A percentile compares a stretch with the other conserved stretches of the same genome.
These are phyloP conservation scores for Dillenia turbinata DNA, from an alignment of 164 flowering plant species.

Conservation along the genomic window DNA sequence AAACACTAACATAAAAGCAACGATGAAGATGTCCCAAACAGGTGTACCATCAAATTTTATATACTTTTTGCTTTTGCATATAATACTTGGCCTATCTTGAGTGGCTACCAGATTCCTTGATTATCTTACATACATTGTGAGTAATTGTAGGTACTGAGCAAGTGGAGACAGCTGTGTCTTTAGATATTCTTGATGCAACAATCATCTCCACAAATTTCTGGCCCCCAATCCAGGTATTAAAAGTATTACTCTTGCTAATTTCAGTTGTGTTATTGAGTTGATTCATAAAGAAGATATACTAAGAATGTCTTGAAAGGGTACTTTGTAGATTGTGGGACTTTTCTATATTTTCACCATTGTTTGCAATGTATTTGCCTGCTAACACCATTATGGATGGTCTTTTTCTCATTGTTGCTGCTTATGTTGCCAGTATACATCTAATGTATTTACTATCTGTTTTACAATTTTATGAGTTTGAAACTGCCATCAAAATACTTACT, in stretches of 20 bases:
- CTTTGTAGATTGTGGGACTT: no score
- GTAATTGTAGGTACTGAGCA: constrained; percentile 27
- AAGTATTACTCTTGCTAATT: not conserved
- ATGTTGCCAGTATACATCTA: no score
- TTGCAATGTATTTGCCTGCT: no score
- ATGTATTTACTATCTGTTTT: no score
- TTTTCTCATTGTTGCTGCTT: no score
- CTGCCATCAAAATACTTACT: no score
- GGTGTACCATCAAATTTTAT: constrained; percentile 27
- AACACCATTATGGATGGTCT: no score
- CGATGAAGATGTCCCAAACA: constrained; percentile 43
- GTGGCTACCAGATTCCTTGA: not conserved
- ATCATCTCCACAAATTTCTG: constrained; percentile 94
- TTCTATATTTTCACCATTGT: no score
- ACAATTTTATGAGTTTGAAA: no score
- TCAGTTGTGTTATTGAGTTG: no score
- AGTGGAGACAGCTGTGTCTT: constrained; percentile 40
- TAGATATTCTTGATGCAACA: constrained; percentile 75
- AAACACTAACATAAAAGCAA: constrained; percentile 83
- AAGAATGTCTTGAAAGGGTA: no score
- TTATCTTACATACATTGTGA: not conserved
- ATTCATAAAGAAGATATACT: no score
- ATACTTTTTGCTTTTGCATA: not conserved
- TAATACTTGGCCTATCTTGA: not conserved
- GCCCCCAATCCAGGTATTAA: constrained; percentile 95